A percentile compares a stretch with the other conserved stretches of the same genome.
phyloP scores from a whole-genome alignment of 495 filamentous ascomycete genomes.

The Penicillium roqueforti region DNA sequence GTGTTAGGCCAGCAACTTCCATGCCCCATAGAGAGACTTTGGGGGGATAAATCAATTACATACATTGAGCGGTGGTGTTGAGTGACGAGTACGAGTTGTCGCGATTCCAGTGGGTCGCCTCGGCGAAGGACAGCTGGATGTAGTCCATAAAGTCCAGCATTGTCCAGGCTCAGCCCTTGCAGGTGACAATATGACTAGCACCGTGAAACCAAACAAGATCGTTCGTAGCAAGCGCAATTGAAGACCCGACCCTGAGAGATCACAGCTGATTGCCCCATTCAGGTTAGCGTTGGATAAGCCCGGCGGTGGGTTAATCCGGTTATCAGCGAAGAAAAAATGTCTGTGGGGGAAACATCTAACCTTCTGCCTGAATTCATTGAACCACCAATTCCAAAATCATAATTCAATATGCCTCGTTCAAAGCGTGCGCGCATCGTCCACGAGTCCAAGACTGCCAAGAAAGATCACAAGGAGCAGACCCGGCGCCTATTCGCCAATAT shows the following conservation, averaged over 20 bases:
- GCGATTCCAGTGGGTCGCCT: constrained; percentile 80
- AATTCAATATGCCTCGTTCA: constrained; percentile 81
- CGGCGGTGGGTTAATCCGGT: constrained; percentile 40
- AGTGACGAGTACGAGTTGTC: constrained; percentile 91
- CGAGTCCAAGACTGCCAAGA: constrained; percentile 86
- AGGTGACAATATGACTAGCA: neutral
- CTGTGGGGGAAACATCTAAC: constrained; percentile 13
- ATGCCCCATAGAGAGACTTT: constrained; percentile 1
- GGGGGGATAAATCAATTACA: constrained; percentile 7
- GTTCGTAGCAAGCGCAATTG: neutral
- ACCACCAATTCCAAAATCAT: constrained; percentile 7
- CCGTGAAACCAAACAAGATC: neutral
- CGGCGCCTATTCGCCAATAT: constrained; percentile 83
- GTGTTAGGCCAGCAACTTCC: neutral
- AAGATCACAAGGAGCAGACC: constrained; percentile 83
- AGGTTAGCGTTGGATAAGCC: constrained; percentile 39
- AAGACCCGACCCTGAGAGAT: neutral
- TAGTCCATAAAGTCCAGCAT: constrained; percentile 99
- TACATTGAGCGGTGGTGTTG: constrained; percentile 81
- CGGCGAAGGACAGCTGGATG: constrained; percentile 87
- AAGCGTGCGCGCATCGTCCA: constrained; percentile 87
- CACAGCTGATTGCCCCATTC: constrained; percentile 36
- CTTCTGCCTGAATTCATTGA: constrained; percentile 8
- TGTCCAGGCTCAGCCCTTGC: constrained; percentile 14
- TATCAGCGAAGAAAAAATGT: constrained; percentile 42